Conservation (phyloP, 176 grass and related monocot species). For the Cenchrus fungigraminus region DNA sequence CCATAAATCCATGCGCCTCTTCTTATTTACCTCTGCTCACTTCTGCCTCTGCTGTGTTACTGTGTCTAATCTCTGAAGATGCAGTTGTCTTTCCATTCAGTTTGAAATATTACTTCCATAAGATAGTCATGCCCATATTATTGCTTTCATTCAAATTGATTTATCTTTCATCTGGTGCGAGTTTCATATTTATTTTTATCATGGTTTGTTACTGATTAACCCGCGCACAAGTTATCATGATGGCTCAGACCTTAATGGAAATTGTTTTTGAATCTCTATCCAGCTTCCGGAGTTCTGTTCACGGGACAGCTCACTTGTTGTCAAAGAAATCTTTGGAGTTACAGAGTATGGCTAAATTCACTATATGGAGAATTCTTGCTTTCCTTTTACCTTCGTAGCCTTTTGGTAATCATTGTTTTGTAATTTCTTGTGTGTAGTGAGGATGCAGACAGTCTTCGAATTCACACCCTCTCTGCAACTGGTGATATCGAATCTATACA, state of each 20-base stretch:
- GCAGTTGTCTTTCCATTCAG: neutral
- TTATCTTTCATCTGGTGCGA: neutral
- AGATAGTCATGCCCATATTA: neutral
- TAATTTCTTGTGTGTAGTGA: conserved; percentile 64
- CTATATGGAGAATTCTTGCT: conserved; percentile 8
- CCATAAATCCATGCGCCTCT: neutral
- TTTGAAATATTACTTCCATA: neutral
- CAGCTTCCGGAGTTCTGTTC: conserved; percentile 96
- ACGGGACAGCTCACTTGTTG: conserved; percentile 69
- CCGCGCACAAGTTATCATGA: neutral
- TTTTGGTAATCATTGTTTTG: conserved; percentile 11
- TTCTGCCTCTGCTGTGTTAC: neutral
- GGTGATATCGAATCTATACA: conserved; percentile 79
- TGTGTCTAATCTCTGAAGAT: neutral
- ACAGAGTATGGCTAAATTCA: conserved; percentile 72
- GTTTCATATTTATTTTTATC: neutral
- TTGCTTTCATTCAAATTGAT: neutral
- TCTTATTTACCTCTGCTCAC: neutral
- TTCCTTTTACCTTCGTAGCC: conserved; percentile 5
- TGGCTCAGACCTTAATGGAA: conserved; percentile 2
- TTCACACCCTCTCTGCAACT: conserved; percentile 59
- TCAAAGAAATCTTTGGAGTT: conserved; percentile 97
- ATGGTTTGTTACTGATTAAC: neutral
- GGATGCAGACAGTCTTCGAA: conserved; percentile 80
- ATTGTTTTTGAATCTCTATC: conserved; percentile 42